Percentiles rank a stretch among this genome's conserved stretches.
Conservation (phyloP, 768 basidiomycete species). For the Kwoniella europaea region DNA sequence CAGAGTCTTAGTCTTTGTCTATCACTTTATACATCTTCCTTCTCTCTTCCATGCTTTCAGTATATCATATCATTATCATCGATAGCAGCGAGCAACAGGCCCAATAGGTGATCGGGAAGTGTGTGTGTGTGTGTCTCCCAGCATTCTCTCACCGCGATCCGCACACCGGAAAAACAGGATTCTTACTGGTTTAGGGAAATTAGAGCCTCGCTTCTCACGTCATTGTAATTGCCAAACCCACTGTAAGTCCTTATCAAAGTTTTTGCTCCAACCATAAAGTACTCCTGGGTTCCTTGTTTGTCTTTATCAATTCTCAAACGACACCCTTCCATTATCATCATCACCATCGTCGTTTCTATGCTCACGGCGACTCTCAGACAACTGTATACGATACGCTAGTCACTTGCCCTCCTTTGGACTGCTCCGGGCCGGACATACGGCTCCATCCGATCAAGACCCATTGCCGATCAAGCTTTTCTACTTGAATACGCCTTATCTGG, state of each 20-base stretch:
- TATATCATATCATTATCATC: not conserved
- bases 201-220: conserved; percentile 14
- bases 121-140: not conserved
- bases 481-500: not conserved
- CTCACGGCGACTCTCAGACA: too few species aligned
- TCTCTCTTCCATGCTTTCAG: too few species aligned
- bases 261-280: conserved; percentile 9
- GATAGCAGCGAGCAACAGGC: not conserved
- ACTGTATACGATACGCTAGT: not conserved
- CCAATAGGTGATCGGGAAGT: not conserved
- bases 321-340: not conserved
- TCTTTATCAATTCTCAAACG: not conserved
- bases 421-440: not conserved
- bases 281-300: conserved; percentile 9
- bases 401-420: not conserved
- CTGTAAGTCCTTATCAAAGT: conserved; percentile 1
- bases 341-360: not conserved
- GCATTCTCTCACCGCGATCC: not conserved
- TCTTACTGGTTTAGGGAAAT: conserved; percentile 13
- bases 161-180: conserved; percentile 5
- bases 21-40: not conserved
- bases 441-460: not conserved
- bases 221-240: not conserved
- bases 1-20: not conserved
- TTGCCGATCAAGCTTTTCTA: not conserved